Evolutionary conservation across 2,329 filamentous ascomycete species (phyloP).

Genomic region (Epichloe gansuensis): DNA sequence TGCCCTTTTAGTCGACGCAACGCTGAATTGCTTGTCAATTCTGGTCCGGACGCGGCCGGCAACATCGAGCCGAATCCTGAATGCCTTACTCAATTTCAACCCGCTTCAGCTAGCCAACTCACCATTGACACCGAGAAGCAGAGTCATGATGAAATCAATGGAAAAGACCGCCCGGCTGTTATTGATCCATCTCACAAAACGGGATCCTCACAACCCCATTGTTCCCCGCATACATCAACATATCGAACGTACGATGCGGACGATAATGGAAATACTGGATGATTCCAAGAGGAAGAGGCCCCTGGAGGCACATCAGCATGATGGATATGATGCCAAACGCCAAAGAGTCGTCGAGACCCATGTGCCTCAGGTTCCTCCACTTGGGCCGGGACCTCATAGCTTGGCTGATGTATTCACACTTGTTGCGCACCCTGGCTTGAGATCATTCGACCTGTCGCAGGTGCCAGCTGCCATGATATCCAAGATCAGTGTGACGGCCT

Average conservation of each 20-base stretch:
- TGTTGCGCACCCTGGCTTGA: slow-evolving; percentile 57
- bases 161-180: slow-evolving; percentile 83
- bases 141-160: slow-evolving; percentile 82
- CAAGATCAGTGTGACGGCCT: slow-evolving; percentile 67
- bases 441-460: slow-evolving; percentile 69
- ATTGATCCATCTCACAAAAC: slow-evolving; percentile 72
- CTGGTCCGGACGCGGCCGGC: slow-evolving; percentile 71
- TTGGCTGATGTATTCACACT: slow-evolving; percentile 79
- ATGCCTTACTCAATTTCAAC: slow-evolving; percentile 79
- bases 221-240: slow-evolving; percentile 73
- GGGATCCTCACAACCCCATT: slow-evolving; percentile 69
- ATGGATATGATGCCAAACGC: slow-evolving; percentile 71
- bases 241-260: slow-evolving; percentile 68
- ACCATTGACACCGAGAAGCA: slow-evolving; percentile 64
- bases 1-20: slow-evolving; percentile 78
- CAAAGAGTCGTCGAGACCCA: slow-evolving; percentile 45
- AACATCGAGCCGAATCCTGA: slow-evolving; percentile 74
- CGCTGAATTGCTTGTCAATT: slow-evolving; percentile 74
- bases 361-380: slow-evolving; percentile 46
- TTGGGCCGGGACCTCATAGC: slow-evolving; percentile 64
- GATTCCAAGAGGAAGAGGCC: slow-evolving; percentile 68
- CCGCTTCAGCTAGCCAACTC: slow-evolving; percentile 69
- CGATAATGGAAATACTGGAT: slow-evolving; percentile 65
- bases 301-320: slow-evolving; percentile 54
- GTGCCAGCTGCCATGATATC: slow-evolving; percentile 65